A percentile compares a stretch with the other conserved stretches of the same genome.
These are phyloP conservation scores for Apiotrichum veenhuisii DNA, from an alignment of 1,284 basidiomycete genomes.

Conservation along the genomic window DNA sequence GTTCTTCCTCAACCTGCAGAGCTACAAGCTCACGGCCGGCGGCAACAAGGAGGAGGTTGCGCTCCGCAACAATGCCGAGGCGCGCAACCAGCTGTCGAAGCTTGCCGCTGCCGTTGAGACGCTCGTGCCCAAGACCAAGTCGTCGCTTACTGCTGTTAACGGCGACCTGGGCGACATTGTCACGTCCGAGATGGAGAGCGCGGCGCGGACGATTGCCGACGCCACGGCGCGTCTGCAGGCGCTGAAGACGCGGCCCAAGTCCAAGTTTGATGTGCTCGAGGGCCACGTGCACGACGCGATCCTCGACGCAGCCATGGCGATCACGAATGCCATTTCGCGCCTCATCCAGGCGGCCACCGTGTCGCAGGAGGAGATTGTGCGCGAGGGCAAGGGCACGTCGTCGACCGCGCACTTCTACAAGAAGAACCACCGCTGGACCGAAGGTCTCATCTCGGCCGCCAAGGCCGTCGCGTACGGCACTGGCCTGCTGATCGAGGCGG, in stretches of 20 bases:
- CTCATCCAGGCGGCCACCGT: constrained; percentile 96
- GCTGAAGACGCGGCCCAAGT: constrained; percentile 81
- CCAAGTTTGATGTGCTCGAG: constrained; percentile 83
- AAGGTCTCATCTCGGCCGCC: constrained; percentile 96
- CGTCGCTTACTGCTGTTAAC: constrained; percentile 68
- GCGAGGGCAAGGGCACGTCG: constrained; percentile 86
- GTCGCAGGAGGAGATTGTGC: constrained; percentile 96
- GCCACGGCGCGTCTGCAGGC: constrained; percentile 86
- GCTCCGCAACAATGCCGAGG: constrained; percentile 83
- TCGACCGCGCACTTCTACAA: constrained; percentile 98
- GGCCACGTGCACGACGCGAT: constrained; percentile 98
- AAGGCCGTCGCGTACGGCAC: constrained; percentile 97
- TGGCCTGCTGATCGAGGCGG: constrained; percentile 92
- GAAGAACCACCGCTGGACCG: constrained; percentile 99
- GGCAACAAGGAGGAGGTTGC: constrained; percentile 81
- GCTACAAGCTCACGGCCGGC: constrained; percentile 78
- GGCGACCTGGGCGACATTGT: constrained; percentile 96
- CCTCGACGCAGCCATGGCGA: constrained; percentile 84
- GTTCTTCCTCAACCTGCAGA: constrained; percentile 93
- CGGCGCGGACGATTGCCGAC: constrained; percentile 87
- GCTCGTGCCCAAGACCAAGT: constrained; percentile 80
- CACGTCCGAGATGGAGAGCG: constrained; percentile 91
- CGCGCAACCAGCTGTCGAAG: constrained; percentile 72
- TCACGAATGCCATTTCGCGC: constrained; percentile 89
- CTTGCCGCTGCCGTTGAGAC: constrained; percentile 83